Base-by-base conservation (phyloP, 768 basidiomycete species). In the Leccinum longicurvipes region DNA sequence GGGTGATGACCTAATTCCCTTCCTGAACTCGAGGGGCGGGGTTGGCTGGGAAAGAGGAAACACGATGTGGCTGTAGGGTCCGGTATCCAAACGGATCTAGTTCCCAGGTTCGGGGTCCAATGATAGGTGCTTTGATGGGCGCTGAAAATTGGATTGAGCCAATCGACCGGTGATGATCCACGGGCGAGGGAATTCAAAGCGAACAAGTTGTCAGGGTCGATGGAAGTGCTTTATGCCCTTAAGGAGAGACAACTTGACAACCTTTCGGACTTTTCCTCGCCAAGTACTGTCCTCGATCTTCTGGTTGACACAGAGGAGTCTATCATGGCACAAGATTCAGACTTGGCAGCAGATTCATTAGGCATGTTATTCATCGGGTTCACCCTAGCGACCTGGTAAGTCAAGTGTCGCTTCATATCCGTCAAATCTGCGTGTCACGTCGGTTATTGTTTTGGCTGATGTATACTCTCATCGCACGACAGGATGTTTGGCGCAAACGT, bases 401-500 rank as follows among this genome's bases (percentile, higher is more conserved):
- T 47, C 14, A 12, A 5, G 14, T 27, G 10, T 15, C 23, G 8
- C 17, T 3, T 2, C 5, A 21, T 29, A 21, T 44, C 36, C 4
- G 10, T 39, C 39, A 39, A n/a, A 39, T 39, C 3, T 4, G 44
- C 5, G 1, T 12, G 19, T 10, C 6, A 15, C 21, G 23, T 54
- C 25, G 17, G n/a, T 32, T n/a, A 41, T 28, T 19, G 17, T 24
- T 45, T 46, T 46, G 44, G 27, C 23, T 55, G 25, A 27, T 19
- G 5, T 7, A 10, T 28, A 11, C 36, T 15, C 19, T 39, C 17
- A 5, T 42, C 11, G 21, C 32, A 29, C 5, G 4, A 21, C 49
- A 61, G 60, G 53, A 19, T 63, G 14, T 63, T 63, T 44, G 61
- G 57, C 15, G 47, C 29, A 5, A 58, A 58, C 36, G 60, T 57